These are phyloP conservation scores for Hymenoscyphus salicellus DNA, from an alignment of 2,329 filamentous ascomycete species.

Conservation along the genomic window DNA sequence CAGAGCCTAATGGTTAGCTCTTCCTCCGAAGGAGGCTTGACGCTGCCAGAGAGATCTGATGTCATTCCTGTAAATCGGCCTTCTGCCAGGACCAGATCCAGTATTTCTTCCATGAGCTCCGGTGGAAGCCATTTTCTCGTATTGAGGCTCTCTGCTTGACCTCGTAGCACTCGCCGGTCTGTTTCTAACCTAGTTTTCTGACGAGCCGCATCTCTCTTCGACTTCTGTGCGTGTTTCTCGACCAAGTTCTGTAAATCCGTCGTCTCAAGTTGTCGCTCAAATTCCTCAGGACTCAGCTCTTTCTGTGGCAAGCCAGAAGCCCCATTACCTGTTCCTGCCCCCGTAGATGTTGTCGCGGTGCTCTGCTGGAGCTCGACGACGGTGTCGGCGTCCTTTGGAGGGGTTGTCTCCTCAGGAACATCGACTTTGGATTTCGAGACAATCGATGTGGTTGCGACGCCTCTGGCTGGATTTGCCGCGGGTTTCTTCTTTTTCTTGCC, in stretches of 20 bases:
- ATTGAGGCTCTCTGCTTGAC: conserved; percentile 71
- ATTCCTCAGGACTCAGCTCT: conserved; percentile 76
- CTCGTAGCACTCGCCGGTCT: conserved; percentile 76
- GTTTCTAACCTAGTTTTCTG: conserved; percentile 78
- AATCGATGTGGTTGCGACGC: conserved; percentile 90
- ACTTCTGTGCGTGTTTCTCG: conserved; percentile 77
- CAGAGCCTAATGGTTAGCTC: conserved; percentile 77
- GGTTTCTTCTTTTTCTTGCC: conserved; percentile 85
- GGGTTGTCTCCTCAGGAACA: conserved; percentile 36
- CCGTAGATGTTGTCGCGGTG: conserved; percentile 19
- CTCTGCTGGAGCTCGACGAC: conserved; percentile 14
- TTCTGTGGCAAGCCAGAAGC: conserved; percentile 32
- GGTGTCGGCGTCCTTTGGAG: conserved; percentile 19
- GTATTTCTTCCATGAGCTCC: conserved; percentile 73
- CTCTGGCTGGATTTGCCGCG: conserved; percentile 79
- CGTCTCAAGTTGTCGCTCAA: conserved; percentile 83
- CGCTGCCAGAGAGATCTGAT: conserved; percentile 32
- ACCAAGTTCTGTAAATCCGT: conserved; percentile 86
- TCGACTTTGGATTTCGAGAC: conserved; percentile 78
- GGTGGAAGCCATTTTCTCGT: conserved; percentile 75
- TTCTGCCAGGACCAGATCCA: conserved; percentile 69
- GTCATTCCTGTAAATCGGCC: conserved; percentile 48
- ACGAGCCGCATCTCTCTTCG: conserved; percentile 72
- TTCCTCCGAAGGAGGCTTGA: conserved; percentile 66
- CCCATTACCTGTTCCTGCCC: conserved; percentile 7